Conservation (phyloP, 371 early-diverging fungal genomes). For the Mortierella sp. region DNA sequence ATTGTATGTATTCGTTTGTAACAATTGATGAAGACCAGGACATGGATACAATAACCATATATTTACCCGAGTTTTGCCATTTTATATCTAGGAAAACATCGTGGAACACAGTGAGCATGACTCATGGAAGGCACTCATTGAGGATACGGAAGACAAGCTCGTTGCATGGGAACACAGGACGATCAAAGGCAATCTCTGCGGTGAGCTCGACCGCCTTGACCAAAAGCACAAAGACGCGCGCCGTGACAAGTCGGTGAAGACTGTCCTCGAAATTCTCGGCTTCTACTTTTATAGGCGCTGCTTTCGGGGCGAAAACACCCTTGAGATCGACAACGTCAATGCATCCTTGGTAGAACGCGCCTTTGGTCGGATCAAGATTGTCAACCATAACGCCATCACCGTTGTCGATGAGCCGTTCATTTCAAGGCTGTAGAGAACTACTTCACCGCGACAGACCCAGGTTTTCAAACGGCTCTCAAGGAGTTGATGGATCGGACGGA, state of each 20-base stretch:
- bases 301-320: neutral
- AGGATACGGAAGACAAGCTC: conserved; percentile 27
- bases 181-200: conserved; percentile 32
- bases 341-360: conserved; percentile 19
- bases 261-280: conserved; percentile 4
- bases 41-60: neutral
- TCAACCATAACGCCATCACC: conserved; percentile 6
- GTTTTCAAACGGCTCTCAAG: neutral
- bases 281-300: conserved; percentile 7
- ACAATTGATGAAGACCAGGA: neutral
- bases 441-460: conserved; percentile 10
- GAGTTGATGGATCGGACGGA: conserved; percentile 6
- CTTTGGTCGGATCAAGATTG: conserved; percentile 30
- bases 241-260: conserved; percentile 3
- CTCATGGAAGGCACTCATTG: conserved; percentile 20
- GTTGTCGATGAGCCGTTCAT: conserved; percentile 17
- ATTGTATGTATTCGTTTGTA: conserved; percentile 3
- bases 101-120: conserved; percentile 8
- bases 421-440: conserved; percentile 5
- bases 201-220: conserved; percentile 20
- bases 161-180: conserved; percentile 16
- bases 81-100: neutral
- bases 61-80: neutral
- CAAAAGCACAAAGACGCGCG: conserved; percentile 7
- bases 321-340: neutral